These are phyloP conservation scores for Metschnikowia shivogae DNA, from an alignment of 805 yeast genomes.

Conservation along the genomic window DNA sequence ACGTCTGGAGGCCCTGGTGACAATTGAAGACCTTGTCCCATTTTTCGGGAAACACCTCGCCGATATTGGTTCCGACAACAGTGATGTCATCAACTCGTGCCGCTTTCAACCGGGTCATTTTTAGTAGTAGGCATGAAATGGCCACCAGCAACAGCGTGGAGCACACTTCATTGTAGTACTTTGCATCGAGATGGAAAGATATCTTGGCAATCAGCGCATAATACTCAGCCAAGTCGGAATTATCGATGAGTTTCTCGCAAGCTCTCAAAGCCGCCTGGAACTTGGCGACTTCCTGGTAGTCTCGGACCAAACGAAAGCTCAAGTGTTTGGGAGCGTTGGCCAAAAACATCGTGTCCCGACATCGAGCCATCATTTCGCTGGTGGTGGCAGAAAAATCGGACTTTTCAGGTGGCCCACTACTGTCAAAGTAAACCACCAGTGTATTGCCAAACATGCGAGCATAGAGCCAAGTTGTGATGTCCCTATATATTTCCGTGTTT, in stretches of 20 bases:
- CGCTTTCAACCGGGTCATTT: conserved; percentile 16
- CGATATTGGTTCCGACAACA: conserved; percentile 32
- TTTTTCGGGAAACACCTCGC: conserved; percentile 25
- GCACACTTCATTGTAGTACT: conserved; percentile 21
- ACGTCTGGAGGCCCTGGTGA: conserved; percentile 19
- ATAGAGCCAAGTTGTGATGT: conserved; percentile 6
- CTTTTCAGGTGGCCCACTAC: conserved; percentile 2
- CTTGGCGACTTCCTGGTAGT: conserved; percentile 12
- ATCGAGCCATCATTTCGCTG: conserved; percentile 2
- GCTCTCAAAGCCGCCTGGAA: conserved; percentile 10
- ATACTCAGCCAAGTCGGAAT: conserved; percentile 5
- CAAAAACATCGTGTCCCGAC: conserved; percentile 7
- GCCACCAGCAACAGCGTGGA: conserved; percentile 31
- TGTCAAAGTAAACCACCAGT: conserved; percentile 10
- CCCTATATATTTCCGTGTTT: not conserved
- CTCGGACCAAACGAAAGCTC: conserved; percentile 7
- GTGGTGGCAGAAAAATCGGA: conserved; percentile 11
- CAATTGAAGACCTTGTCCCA: conserved; percentile 30
- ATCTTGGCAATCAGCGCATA: conserved; percentile 17
- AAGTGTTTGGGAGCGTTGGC: conserved; percentile 7
- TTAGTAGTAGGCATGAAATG: conserved; percentile 26
- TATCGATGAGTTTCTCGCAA: conserved; percentile 14
- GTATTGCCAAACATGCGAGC: conserved; percentile 8
- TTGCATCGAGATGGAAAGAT: conserved; percentile 25
- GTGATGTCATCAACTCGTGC: conserved; percentile 21